phyloP scores from a whole-genome alignment of 768 basidiomycete genomes.

The Albatrellus ellisii region DNA sequence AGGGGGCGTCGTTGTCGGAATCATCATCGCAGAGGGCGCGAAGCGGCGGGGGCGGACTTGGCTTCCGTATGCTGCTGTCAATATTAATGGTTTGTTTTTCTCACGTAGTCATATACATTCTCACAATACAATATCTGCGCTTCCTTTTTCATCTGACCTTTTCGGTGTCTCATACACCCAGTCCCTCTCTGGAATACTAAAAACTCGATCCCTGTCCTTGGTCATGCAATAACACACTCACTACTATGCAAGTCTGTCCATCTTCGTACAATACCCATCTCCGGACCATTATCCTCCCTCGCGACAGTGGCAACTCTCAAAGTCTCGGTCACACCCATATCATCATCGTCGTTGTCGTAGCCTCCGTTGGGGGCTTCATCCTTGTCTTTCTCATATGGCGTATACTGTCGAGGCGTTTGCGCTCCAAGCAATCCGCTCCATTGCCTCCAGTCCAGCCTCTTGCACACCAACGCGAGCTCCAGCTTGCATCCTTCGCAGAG shows the following conservation, averaged over 20 bases:
- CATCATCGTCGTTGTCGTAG: constrained; percentile 36
- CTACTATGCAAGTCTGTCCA: background rate
- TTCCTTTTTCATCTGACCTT: no score
- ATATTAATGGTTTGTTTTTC: no score
- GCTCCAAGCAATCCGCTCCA: constrained; percentile 26
- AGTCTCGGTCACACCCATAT: constrained; percentile 22
- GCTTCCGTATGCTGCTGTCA: no score
- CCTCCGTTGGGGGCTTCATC: constrained; percentile 27
- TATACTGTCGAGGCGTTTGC: constrained; percentile 22
- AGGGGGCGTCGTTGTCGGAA: background rate
- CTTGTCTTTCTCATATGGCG: constrained; percentile 25
- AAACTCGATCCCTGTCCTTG: no score
- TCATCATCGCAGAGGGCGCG: background rate
- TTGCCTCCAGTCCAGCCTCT: constrained; percentile 56
- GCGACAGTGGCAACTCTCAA: background rate
- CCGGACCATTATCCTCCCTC: constrained; percentile 3
- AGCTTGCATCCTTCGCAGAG: constrained; percentile 28
- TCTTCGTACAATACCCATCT: background rate
- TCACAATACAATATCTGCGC: no score
- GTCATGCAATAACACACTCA: constrained; percentile 2
- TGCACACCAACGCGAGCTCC: constrained; percentile 44
- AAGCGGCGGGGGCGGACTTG: no score
- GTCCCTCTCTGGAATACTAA: no score
- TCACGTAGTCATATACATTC: no score
- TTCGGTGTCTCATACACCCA: no score